Conservation (phyloP, 2,329 filamentous ascomycete species). For the Calonectria ilicicola region DNA sequence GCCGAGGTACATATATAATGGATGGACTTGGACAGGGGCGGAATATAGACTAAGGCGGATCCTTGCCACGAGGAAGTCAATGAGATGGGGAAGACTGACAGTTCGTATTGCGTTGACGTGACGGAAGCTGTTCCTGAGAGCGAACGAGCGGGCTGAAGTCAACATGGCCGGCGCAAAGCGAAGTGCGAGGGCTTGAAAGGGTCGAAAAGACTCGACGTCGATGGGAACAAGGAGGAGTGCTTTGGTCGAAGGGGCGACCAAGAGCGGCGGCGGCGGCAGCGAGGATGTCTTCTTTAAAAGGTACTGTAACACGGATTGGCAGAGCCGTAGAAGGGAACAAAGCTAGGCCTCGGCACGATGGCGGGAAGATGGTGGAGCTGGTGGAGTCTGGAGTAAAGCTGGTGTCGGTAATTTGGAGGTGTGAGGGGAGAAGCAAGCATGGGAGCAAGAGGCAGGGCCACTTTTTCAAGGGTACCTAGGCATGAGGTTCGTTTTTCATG, state of each 20-base stretch:
- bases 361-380: slow-evolving; percentile 24
- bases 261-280: background rate
- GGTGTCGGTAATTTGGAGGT: background rate
- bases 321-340: background rate
- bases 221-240: slow-evolving; percentile 14
- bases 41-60: slow-evolving; percentile 1
- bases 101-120: slow-evolving; percentile 44
- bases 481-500: background rate
- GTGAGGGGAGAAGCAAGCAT: background rate
- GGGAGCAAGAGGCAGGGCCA: background rate
- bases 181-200: background rate
- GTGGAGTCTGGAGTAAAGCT: slow-evolving; percentile 16
- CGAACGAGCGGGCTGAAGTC: slow-evolving; percentile 47
- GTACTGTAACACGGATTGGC: background rate
- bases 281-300: slow-evolving; percentile 13
- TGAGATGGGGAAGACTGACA: slow-evolving; percentile 30
- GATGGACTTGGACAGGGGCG: background rate
- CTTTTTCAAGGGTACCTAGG: slow-evolving; percentile 5
- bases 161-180: slow-evolving; percentile 48
- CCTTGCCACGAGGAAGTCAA: background rate
- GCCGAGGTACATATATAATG: background rate
- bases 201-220: slow-evolving; percentile 16
- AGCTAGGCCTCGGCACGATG: slow-evolving; percentile 23
- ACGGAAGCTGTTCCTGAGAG: slow-evolving; percentile 50
- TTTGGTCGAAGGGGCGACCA: slow-evolving; percentile 11